Evolutionary conservation across 2,329 filamentous ascomycete species (phyloP).

Genomic region (Allantophomopsis cytisporea): DNA sequence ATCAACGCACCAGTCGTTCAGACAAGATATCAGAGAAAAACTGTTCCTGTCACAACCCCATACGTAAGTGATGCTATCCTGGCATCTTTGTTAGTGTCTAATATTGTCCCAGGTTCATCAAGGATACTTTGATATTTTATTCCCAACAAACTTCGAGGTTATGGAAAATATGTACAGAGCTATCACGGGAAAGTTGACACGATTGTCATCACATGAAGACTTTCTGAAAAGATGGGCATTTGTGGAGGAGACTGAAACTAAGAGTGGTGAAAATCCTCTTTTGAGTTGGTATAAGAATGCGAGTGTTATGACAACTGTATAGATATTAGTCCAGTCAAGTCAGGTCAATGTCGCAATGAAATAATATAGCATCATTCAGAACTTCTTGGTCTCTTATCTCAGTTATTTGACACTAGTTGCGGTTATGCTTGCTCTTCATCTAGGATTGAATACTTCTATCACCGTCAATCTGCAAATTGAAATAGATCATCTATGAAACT

Average conservation of each 20-base stretch:
- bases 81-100: not conserved
- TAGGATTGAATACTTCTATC: too few relatives aligned
- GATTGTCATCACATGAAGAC: conserved; percentile 74
- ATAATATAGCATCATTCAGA: too few relatives aligned
- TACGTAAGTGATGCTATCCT: conserved; percentile 45
- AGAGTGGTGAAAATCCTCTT: conserved; percentile 85
- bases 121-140: conserved; percentile 97
- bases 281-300: conserved; percentile 93
- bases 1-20: conserved; percentile 93
- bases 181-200: conserved; percentile 82
- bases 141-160: conserved; percentile 87
- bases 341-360: too few relatives aligned
- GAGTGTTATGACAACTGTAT: conserved; percentile 80
- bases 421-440: too few relatives aligned
- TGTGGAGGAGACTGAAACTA: conserved; percentile 77
- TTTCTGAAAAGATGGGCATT: conserved; percentile 87
- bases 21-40: conserved; percentile 76
- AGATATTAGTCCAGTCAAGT: conserved; percentile 8
- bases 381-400: too few relatives aligned
- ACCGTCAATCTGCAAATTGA: too few relatives aligned
- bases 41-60: conserved; percentile 80
- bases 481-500: too few relatives aligned
- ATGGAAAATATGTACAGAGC: conserved; percentile 87
- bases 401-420: too few relatives aligned
- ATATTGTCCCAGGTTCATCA: conserved; percentile 62